phyloP scores from a whole-genome alignment of 768 basidiomycete species.

The Strobilomyces confusus region DNA sequence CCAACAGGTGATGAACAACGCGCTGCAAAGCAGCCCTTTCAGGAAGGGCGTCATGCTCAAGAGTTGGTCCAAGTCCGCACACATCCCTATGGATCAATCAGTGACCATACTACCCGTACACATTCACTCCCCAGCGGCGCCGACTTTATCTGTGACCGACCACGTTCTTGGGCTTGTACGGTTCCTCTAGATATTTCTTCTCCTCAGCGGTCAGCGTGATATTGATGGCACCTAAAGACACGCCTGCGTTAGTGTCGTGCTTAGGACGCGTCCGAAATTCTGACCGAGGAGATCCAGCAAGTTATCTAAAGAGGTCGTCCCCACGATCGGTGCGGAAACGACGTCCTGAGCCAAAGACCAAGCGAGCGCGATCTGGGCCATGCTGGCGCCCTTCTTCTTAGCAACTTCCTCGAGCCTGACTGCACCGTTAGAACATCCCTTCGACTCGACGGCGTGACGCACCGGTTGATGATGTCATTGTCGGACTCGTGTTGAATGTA shows the following conservation, averaged over 20 bases:
- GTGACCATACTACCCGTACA: neutral
- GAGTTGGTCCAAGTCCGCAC: too few species aligned
- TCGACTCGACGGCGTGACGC: neutral
- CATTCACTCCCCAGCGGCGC: too few species aligned
- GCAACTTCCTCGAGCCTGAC: constrained; percentile 8
- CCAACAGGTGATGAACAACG: too few species aligned
- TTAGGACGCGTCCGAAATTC: neutral
- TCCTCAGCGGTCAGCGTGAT: constrained; percentile 9
- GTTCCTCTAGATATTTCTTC: constrained; percentile 9
- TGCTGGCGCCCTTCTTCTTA: neutral
- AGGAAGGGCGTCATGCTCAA: too few species aligned
- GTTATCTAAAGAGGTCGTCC: constrained; percentile 9
- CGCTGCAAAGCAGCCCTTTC: too few species aligned
- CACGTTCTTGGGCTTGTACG: constrained; percentile 25
- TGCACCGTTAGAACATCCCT: neutral
- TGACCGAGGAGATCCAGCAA: constrained; percentile 7
- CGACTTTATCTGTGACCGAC: constrained; percentile 39
- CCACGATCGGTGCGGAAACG: constrained; percentile 4
- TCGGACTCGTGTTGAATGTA: constrained; percentile 11
- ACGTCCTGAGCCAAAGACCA: constrained; percentile 6
- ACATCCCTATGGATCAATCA: too few species aligned
- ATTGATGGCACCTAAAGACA: neutral
- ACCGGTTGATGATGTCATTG: constrained; percentile 8
- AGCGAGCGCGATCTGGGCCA: too few species aligned
- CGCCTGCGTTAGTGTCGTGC: neutral